Evolutionary conservation across 371 early-diverging fungal species (phyloP).

Genomic region (Mortierella sp.): DNA sequence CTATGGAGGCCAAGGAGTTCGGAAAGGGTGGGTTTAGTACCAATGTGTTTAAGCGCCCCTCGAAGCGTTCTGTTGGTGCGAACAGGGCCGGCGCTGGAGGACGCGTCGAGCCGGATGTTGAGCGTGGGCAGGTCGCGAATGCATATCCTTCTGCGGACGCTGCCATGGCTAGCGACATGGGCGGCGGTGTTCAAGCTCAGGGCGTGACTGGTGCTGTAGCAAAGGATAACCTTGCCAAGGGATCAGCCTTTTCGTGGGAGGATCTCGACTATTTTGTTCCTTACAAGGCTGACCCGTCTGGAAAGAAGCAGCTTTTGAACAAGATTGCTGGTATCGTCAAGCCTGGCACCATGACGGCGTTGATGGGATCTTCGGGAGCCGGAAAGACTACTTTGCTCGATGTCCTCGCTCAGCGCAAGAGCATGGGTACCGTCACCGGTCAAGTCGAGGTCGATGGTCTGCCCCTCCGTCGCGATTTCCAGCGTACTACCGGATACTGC

Average conservation of each 20-base stretch:
- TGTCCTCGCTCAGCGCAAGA: slow-evolving; percentile 83
- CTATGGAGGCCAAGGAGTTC: slow-evolving; percentile 62
- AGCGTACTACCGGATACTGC: slow-evolving; percentile 83
- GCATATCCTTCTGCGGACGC: slow-evolving; percentile 8
- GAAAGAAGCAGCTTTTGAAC: slow-evolving; percentile 58
- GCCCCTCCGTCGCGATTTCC: slow-evolving; percentile 67
- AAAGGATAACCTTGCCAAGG: slow-evolving; percentile 39
- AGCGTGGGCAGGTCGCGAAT: neutral
- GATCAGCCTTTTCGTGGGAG: slow-evolving; percentile 60
- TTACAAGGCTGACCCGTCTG: slow-evolving; percentile 49
- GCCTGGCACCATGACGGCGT: slow-evolving; percentile 80
- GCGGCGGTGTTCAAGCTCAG: slow-evolving; percentile 7
- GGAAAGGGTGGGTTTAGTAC: slow-evolving; percentile 67
- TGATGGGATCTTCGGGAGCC: slow-evolving; percentile 91
- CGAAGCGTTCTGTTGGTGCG: slow-evolving; percentile 25
- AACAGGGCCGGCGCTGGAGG: slow-evolving; percentile 18
- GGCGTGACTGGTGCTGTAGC: neutral
- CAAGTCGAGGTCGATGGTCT: slow-evolving; percentile 58
- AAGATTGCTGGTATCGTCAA: slow-evolving; percentile 61
- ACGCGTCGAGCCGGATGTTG: neutral
- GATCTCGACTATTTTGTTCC: slow-evolving; percentile 59
- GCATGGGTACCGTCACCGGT: slow-evolving; percentile 80
- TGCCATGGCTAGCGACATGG: slow-evolving; percentile 3
- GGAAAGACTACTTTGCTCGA: slow-evolving; percentile 93
- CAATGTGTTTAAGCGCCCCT: slow-evolving; percentile 60